Evolutionary conservation across 345 rosid species (phyloP), one percentile per base, ranked within the genome.

Genomic region (Mangifera indica): DNA sequence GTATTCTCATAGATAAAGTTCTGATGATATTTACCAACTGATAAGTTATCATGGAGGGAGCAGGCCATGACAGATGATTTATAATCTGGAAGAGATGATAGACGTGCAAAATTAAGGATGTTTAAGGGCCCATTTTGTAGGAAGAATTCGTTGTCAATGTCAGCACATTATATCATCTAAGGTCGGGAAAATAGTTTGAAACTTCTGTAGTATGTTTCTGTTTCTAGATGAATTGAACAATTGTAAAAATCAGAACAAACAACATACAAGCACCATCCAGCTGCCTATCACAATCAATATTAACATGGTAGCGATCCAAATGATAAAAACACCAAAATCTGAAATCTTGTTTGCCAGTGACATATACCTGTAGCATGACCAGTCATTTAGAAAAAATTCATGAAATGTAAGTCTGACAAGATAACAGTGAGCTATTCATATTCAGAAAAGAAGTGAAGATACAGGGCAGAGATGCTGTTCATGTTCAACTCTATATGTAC

Each of bases 191-290:
- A 13, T 0, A 0, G 5, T 56, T 67, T 29, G 58, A 67, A 54
- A 51, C 13, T 34, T 29, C 2, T n/a, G 8, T 53, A 32, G 10
- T n/a, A 13, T 37, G 20, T 14, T 58, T 53, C 13, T 67, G 61
- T 14, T 58, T 53, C 13, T 54, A 51, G 71, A 54, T 54, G 14
- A 55, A 68, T 12, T 54, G 21, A 55, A 68, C 32, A 34, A 44
- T 34, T 10, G 20, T 34, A 34, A 25, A 52, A 32, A 11, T 26
- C 5, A 52, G 48, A 66, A 52, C 45, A 52, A n/a, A 52, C 46
- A 29, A 26, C 21, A 17, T 26, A 34, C 26, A 18, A 66, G 11
- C 46, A n/a, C 25, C 29, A 21, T 37, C 18, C 70, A 18, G 58
- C 45, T 1, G 59, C 46, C 17, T 25, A 26, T 15, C 58, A 18